Evolutionary conservation across 768 basidiomycete species (phyloP), one percentile per base, ranked within the genome.

Genomic region (Postia placenta): DNA sequence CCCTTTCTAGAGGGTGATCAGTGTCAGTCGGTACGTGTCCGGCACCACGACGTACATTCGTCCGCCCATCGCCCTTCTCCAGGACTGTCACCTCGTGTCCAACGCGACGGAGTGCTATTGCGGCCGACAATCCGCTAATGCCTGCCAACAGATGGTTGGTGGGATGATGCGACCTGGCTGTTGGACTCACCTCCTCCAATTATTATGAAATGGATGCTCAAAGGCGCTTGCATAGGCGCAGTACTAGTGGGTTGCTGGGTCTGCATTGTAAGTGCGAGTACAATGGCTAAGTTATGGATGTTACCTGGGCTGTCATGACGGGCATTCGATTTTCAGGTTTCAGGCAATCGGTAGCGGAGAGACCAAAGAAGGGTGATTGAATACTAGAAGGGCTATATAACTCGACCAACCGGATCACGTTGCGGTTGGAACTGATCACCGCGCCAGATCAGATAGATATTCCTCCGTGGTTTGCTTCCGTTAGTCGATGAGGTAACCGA

Each of bases 21-120:
- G 11, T 5, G 23, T 36, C 6, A 45, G 28, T 45, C 30, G 11
- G 15, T n/a, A 40, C 37, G 46, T 27, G 5, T 22, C 5, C 33
- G 11, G 42, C n/a, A 17, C 14, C n/a, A 45, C 20, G 41, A 55
- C 59, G 35, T 24, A 35, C 36, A 41, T 48, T 47, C 47, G 23
- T 45, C 39, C 45, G 35, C 15, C 48, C 48, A 49, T 56, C 50
- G 2, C 50, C 51, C 35, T 57, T 49, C 51, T 69, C 68, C 14
- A 69, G 54, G 20, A 69, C 64, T 2, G 54, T 47, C 22, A 64
- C 65, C 19, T 58, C 51, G 57, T 69, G 67, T 17, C 68, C 68
- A 1, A 58, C 64, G 14, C 63, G 62, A 23, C 54, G 36, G 3
- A 69, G 59, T 3, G 65, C 58, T 38, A 60, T 50, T 7, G 67